Evolutionary conservation across 225 moss, liverwort and hornwort species (phyloP), one percentile per base, ranked within the genome.

Genomic region (Anthoceros angustus): DNA sequence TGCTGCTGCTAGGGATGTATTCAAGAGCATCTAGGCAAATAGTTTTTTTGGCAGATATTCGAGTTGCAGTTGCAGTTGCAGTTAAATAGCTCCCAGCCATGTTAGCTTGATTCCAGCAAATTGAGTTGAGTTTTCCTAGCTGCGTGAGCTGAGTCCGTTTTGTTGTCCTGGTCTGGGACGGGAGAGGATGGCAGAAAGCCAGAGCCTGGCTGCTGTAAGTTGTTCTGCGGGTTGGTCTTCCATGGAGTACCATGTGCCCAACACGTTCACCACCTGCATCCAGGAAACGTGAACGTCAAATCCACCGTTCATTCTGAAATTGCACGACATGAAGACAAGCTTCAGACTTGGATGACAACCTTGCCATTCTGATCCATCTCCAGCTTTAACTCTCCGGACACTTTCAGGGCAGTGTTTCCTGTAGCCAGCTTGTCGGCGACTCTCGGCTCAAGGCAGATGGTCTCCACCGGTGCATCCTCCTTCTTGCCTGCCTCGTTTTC

Each of bases 1-100:
- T 26, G 88, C 83, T 64, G 91, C 91, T 60, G 95, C 91, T 18
- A 81, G 77, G 78, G 91, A 88, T 38, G 77, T 82, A 10, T 74
- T 95, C 40, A 83, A 74, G 48, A 76, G 82, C 60, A 62, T 95
- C 0, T 95, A 78, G 78, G 72, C 24, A 42, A 10, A 55, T 32
- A 32, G 32, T 32, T 32, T 32, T 32, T 32, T 32, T 32, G 1
- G 32, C 32, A 32, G 32, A 32, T 1, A 32, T 32, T 32, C 32
- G 32, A 32, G 32, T 32, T 32, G 2, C 32, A 32, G 32, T 32
- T 4, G 32, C 32, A 32, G 32, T n/a, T n/a, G 32, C 4, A 32
- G 32, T n/a, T n/a, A 32, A 1, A 4, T 32, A 32, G 32, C 32
- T 32, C 32, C 4, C 32, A 32, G 32, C 32, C 32, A 1, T 4